Evolutionary conservation across 1,139 yeast genomes (phyloP), one percentile per base, ranked within the genome.

Genomic region (Yamadazyma taylorii): DNA sequence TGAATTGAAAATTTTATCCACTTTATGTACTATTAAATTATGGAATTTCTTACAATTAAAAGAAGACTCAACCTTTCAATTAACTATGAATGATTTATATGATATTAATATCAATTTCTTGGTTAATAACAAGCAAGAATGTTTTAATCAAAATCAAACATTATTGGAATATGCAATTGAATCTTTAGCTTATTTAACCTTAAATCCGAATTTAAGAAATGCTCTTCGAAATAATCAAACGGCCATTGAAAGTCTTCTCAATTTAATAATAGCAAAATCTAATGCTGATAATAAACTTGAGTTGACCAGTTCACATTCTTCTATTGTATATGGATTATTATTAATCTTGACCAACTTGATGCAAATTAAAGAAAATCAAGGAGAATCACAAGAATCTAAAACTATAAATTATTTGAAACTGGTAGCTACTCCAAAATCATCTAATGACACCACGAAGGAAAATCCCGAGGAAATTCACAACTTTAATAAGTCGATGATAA

Each of bases 171-270:
- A 53, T 32, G 42, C 61, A 11, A 49, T 73, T 17, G 81, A 76
- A 53, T 74, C 75, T 0, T 48, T 76, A 33, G 76, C 79, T 12
- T 74, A 72, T 39, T 48, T 76, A 17, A 63, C 75, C 1, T 56
- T 75, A 25, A 69, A 65, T 37, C 46, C 59, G 15, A 43, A 55
- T 8, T 51, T 69, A 3, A 63, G 66, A 38, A 50, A 55, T 10
- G 33, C 36, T 13, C 36, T 75, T 8, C 56, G 80, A 46, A 39
- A 41, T 21, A 66, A 73, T 42, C 61, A 57, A 15, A 49, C 46
- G 12, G 47, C 66, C 2, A 47, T 72, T 4, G 59, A 56, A 3
- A 37, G 38, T 24, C 57, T 42, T 21, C 48, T 58, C 2, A 21
- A 32, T 4, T 29, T 54, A 5, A n/a, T 46, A 40, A 23, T 43